Evolutionary conservation across 2,329 filamentous ascomycete species (phyloP), one percentile per base, ranked within the genome.

Genomic region (Aspergillus alliaceus): DNA sequence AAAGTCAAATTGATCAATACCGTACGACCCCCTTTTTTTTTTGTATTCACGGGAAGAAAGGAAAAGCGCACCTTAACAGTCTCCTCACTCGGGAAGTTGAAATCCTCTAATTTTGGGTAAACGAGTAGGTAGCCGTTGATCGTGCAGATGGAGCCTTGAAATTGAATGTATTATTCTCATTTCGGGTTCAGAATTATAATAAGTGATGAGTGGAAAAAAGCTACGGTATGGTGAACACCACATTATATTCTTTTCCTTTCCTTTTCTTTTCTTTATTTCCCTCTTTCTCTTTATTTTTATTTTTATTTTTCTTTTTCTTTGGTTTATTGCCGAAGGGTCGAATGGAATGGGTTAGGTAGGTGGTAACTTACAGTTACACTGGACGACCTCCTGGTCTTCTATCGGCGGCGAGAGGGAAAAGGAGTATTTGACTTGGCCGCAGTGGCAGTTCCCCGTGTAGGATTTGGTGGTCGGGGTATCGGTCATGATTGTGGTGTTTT

Each of bases 71-170:
- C 59, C 31, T 64, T 72, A 44, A 70, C 56, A n/a, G 59, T 59
- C 24, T 69, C 61, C 12, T 61, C 59, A 14, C 58, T 57, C 14
- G 63, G 52, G 59, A 66, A 66, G 22, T 50, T 62, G 31, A 68
- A 58, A 51, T 69, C 63, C 1, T 59, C 51, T 2, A 62, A 59
- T 8, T 66, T 40, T 12, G 65, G 59, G 34, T 69, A 70, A 34
- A 71, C 59, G 53, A 68, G 64, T 2, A 73, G 55, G 54, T 71
- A 71, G 27, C 72, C 69, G 35, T 70, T 71, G 27, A 57, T 59
- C 18, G 60, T 34, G 59, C 70, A 73, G 44, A 72, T 72, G 3
- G 67, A 67, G 61, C 69, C 67, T 71, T n/a, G n/a, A n/a, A n/a
- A n/a, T n/a, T n/a, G n/a, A n/a, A n/a, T n/a, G n/a, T n/a, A 40